Evolutionary conservation across 202 grass and related monocot species (phyloP).

Genomic region (Alloteropsis angusta): DNA sequence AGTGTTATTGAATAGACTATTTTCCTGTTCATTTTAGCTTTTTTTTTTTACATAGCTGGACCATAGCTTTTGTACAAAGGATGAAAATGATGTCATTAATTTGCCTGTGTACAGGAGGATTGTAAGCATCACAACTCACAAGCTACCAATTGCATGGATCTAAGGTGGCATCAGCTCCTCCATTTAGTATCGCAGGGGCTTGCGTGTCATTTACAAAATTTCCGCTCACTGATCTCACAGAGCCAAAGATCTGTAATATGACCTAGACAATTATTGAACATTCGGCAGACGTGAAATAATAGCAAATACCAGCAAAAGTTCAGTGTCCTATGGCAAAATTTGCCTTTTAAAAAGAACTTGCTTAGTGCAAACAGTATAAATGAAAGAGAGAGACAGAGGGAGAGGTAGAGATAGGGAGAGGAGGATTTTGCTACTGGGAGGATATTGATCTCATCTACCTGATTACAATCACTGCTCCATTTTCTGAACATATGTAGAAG

Average conservation of each 20-base stretch:
- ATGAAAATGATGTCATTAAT: neutral
- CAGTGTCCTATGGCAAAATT: neutral
- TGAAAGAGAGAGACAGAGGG: neutral
- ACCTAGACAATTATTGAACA: neutral
- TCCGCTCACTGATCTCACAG: neutral
- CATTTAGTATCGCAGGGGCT: neutral
- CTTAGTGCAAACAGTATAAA: neutral
- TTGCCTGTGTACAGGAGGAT: neutral
- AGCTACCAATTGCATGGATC: too few relatives aligned
- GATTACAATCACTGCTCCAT: slow-evolving; percentile 37
- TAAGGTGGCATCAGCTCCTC: neutral
- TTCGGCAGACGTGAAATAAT: neutral
- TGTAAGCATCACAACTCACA: neutral
- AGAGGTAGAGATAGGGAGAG: neutral
- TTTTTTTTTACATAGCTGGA: neutral
- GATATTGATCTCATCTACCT: slow-evolving; percentile 40
- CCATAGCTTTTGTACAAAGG: neutral
- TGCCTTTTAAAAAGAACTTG: neutral
- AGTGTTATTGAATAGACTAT: neutral
- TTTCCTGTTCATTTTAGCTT: neutral
- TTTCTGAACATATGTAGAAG: slow-evolving; percentile 55
- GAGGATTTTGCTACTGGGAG: neutral
- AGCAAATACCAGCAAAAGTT: neutral
- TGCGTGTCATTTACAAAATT: neutral
- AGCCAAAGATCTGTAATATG: neutral